Evolutionary conservation across 805 yeast genomes (phyloP).

Genomic region (Sugiyamaella qingdaonensis): DNA sequence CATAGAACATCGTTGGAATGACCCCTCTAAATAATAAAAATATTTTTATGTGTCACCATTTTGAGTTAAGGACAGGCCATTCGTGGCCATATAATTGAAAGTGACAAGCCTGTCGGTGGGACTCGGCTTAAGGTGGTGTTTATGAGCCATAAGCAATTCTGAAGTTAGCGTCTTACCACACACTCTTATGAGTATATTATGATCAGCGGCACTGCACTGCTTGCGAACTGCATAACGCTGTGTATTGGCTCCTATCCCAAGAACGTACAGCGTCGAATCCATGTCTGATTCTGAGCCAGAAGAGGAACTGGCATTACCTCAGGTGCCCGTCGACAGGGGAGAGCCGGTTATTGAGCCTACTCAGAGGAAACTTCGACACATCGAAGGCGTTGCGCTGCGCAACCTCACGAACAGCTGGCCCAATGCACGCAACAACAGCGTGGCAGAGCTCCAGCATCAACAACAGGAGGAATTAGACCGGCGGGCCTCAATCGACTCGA

Average conservation of each 20-base stretch:
- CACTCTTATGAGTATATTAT: too few relatives aligned
- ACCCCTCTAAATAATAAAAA: background rate
- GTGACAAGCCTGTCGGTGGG: too few relatives aligned
- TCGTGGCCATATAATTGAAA: too few relatives aligned
- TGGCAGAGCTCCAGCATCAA: background rate
- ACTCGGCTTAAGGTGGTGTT: background rate
- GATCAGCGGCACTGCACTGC: too few relatives aligned
- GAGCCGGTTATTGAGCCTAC: constrained; percentile 14
- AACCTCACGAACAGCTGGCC: constrained; percentile 7
- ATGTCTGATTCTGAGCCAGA: constrained; percentile 5
- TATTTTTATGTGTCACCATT: too few relatives aligned
- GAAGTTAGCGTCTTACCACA: too few relatives aligned
- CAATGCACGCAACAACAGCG: background rate
- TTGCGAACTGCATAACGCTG: background rate
- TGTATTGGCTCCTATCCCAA: background rate
- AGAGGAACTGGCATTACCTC: constrained; percentile 12
- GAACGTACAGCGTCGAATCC: background rate
- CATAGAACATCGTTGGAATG: constrained; percentile 7
- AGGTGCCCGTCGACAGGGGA: constrained; percentile 17
- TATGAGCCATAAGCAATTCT: too few relatives aligned
- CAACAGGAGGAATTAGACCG: constrained; percentile 1
- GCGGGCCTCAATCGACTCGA: constrained; percentile 8
- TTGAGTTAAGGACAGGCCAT: too few relatives aligned
- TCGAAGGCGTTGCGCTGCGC: constrained; percentile 20
- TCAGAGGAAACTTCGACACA: constrained; percentile 19